Base-by-base conservation (phyloP, 768 basidiomycete species). In the Xerocomellus amylosporus region DNA sequence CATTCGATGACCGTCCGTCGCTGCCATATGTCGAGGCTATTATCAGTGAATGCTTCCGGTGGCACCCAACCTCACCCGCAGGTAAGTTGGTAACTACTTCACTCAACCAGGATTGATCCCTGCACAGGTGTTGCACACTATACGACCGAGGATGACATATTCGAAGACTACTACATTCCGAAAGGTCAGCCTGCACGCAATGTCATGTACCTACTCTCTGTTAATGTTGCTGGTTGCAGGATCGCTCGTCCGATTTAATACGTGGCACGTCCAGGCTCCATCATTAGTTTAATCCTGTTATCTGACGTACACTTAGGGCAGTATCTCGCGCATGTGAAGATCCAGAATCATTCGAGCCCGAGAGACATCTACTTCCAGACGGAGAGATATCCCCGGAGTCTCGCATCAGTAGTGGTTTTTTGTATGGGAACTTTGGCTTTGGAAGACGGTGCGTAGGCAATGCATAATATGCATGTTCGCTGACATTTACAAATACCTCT, bases 11-110 rank as follows among this genome's bases (percentile, higher is more conserved):
- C 20, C 55, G 58, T 7, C 30, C 52, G 19, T 62, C 61, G 7
- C 50, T 64, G 5, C 62, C 62, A 7, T 64, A 64, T 44, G 34
- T 57, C 19, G 58, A 57, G 26, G 61, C 62, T n/a, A 19, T 62
- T n/a, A 39, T 53, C 37, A 46, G 45, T 8, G 52, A 53, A 53
- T 46, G 44, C 5, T 34, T 53, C 30, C 44, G 52, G 22, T 53
- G 52, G 52, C 45, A 46, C n/a, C 52, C 52, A 20, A 24, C 45
- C 10, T 46, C 52, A 19, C 52, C 45, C 13, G 38, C 45, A 31
- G 52, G 51, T 46, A 20, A 20, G 8, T 36, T 36, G 20, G 36
- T 3, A 3, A 5, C 1, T 36, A n/a, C 34, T 24, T 28, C 6
- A 5, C 14, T 8, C 26, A 8, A 20, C 38, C 28, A n/a, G 4